Base-by-base conservation (phyloP, 1,139 yeast species). In the Kodamaea alishanica region DNA sequence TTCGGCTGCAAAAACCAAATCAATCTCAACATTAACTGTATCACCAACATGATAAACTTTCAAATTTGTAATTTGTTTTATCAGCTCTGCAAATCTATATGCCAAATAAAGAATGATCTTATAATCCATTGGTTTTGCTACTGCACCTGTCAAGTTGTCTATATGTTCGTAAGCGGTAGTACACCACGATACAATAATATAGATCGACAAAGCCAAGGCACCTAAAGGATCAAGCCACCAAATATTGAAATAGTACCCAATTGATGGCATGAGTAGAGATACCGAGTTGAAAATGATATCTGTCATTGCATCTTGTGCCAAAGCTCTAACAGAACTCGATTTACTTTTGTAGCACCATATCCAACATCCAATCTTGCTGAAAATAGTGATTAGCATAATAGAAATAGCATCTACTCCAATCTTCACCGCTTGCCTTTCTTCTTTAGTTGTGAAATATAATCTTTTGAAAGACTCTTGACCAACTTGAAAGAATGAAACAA, bases 151-250 rank as follows among this genome's bases (percentile, higher is more conserved):
- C 43, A 85, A 67, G 51, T 85, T 83, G 48, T 78, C 77, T 33
- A 85, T 81, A 54, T 85, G 94, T 46, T 79, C 89, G 50, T 78
- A 69, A 1, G 87, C 86, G 57, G 81, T 76, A 25, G 48, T 43
- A 6, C 71, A 65, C 95, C 95, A 85, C 34, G 83, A 77, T 6
- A 63, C 54, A 11, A 84, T 73, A 30, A 85, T 78, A 53, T 83
- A 85, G 24, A 75, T 43, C 7, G 88, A 81, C 39, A 85, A 67
- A 1, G 72, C 30, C 31, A 83, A 60, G 0, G 94, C 95, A 6
- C 94, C 94, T 6, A 78, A 52, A 0, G 94, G 81, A 63, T 85
- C 88, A 32, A 82, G 55, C 88, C 89, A 82, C 84, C 89, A 81
- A 11, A 73, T 54, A 25, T 71, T 56, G 27, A 75, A 58, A 26